Evolutionary conservation across 2,329 filamentous ascomycete genomes (phyloP).

Genomic region (Ophiostoma fasciatum): DNA sequence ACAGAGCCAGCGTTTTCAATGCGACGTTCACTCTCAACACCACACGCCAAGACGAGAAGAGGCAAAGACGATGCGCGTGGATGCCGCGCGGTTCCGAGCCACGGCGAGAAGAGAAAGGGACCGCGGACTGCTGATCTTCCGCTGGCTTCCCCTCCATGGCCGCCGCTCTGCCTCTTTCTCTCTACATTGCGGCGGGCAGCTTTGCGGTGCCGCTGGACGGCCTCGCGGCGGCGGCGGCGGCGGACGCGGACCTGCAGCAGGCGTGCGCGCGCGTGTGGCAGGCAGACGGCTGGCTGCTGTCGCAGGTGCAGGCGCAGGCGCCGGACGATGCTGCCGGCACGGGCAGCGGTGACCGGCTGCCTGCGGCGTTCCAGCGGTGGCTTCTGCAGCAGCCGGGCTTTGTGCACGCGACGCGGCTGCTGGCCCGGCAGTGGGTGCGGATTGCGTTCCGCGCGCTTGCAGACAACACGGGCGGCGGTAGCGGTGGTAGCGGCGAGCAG

Average conservation of each 20-base stretch:
- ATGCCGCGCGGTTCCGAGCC: too few species aligned
- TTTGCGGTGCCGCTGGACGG: not conserved
- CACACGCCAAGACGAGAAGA: too few species aligned
- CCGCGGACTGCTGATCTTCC: too few species aligned
- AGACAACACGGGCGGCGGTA: too few species aligned
- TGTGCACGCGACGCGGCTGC: constrained; percentile 15
- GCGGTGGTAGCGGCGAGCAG: constrained; percentile 8
- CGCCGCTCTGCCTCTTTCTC: not conserved
- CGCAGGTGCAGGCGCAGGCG: too few species aligned
- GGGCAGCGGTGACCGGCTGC: not conserved
- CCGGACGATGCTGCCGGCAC: not conserved
- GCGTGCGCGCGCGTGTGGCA: not conserved
- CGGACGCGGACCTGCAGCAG: not conserved
- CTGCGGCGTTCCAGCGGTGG: constrained; percentile 4
- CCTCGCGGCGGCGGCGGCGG: not conserved
- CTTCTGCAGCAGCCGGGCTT: constrained; percentile 9
- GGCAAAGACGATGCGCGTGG: too few species aligned
- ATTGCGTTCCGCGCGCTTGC: constrained; percentile 25
- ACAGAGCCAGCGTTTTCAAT: too few species aligned
- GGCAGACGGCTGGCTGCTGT: not conserved
- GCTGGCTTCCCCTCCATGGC: too few species aligned
- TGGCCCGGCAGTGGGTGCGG: constrained; percentile 26
- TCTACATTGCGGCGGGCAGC: constrained; percentile 3
- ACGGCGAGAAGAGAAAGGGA: too few species aligned
- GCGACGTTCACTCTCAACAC: too few species aligned